Base-by-base conservation (phyloP, 1,284 basidiomycete species). In the Coniferiporia weirii region DNA sequence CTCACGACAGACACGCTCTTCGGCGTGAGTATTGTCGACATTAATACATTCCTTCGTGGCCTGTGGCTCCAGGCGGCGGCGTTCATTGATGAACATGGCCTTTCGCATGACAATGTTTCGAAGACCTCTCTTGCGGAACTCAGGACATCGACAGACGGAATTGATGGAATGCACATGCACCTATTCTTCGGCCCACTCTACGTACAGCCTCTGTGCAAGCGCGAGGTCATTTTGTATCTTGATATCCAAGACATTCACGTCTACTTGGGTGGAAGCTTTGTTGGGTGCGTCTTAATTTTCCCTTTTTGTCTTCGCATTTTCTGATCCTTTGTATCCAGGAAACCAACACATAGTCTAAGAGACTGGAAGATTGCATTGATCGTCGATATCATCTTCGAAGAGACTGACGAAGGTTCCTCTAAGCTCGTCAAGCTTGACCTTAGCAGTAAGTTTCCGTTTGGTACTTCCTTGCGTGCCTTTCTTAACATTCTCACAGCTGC, bases 181-280 rank as follows among this genome's bases (percentile, higher is more conserved):
- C 52, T 72, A 40, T 63, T 61, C 47, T 65, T 72, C 34, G 69
- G 69, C 6, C 62, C 70, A 3, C 69, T 71, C 4, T 63, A 63
- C 27, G 65, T 73, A 59, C 62, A 64, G 22, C 65, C 69, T 3
- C 57, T 72, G 12, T 73, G 72, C 61, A 58, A 66, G 19, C 63
- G 62, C n/a, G 72, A 73, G 61, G 67, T 69, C n/a, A 61, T 73
- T 20, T 19, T 72, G 1, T 66, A 66, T 59, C 69, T 72, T 63
- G 63, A 63, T 46, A 60, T 73, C 40, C 65, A 70, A 45, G 68
- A 70, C 35, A 59, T 70, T n/a, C 38, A 59, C 17, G 70, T 71
- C 60, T 71, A 68, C 61, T 59, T 64, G 1, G 48, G 43, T 19
- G 43, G 27, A 13, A 67, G 68, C 36, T 69, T 69, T 56, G 55